Evolutionary conservation across 176 grass and related monocot species (phyloP), one percentile per base, ranked within the genome.

Genomic region (Lolium multiflorum): DNA sequence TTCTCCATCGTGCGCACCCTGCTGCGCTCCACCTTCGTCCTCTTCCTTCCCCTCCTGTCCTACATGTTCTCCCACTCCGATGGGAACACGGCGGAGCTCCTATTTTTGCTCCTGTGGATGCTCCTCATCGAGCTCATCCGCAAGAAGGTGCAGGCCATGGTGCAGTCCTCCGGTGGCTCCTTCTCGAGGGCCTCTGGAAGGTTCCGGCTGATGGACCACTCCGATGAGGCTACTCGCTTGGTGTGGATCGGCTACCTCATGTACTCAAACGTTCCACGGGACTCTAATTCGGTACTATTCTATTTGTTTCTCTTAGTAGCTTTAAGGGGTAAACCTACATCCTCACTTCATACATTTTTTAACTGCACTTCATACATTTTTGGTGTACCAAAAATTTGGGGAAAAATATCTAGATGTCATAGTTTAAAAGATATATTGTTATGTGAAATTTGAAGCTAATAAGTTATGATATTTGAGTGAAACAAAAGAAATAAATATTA

Each of bases 121-220:
- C 65, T 89, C 9, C 82, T 89, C 14, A 5, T 74, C 2, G 88
- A 89, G 82, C 52, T 81, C 38, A 60, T 89, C 13, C 82, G 59
- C 41, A 81, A 81, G 85, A 87, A 87, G 85, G 68, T 75, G 24
- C 21, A 20, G 0, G 18, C 3, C 7, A 79, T 72, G 76, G 76
- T 47, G 46, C 16, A 3, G 18, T 24, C 56, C 0, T 0, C 37
- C 21, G 18, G n/a, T 0, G 66, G 37, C 24, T 52, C 68, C 0
- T 81, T 72, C 69, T 48, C 69, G 0, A 71, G 71, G 69, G 28
- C 15, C 79, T 8, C 18, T 0, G 51, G 79, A 13, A 18, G 79
- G 26, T 76, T 81, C 47, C 51, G 26, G 1, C 11, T 28, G 1
- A 54, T 39, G 55, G 58, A 56, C 4, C n/a, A 71, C 58, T 6